Evolutionary conservation across 495 filamentous ascomycete genomes (phyloP), one percentile per base, ranked within the genome.

Genomic region (Trichoderma parareesei): DNA sequence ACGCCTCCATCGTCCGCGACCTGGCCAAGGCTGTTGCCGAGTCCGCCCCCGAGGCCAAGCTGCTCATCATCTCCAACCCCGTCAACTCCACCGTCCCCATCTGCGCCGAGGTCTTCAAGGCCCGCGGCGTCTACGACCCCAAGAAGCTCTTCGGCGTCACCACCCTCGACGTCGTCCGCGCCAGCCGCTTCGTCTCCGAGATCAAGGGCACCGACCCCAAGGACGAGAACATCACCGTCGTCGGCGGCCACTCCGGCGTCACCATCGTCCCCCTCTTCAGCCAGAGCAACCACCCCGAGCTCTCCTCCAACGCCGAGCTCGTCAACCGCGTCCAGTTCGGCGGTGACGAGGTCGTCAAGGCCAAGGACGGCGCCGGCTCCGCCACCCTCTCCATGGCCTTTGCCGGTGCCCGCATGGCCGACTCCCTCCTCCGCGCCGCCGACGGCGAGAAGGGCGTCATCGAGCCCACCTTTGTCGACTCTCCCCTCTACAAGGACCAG

Each of bases 41-140:
- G 70, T 83, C 90, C 71, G 82, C 87, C 76, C 95, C 94, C 65
- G 84, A 98, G 60, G 95, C 94, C 78, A 96, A 95, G 76, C 83
- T 98, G 78, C 88, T 98, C 73, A 87, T 98, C 82, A 98, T 98
- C 80, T 85, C 92, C 78, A 98, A 98, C 85, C 94, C 94, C 41
- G 94, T 98, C 79, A 98, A 98, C 90, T 95, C 90, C 73, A 98
- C 94, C 70, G 95, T 98, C 71, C 95, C 94, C 74, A 98, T 98
- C 81, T 85, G 87, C 71, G 88, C 94, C 74, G 95, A 98, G 84
- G 86, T 98, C 76, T 96, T 90, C 90, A 98, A 97, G 88, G 78
- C 85, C 72, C 82, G 80, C 68, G 90, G 90, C 69, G 92, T 97
- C 77, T 98, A 97, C 87, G 93, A 98, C 87, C 94, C 94, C 73